Evolutionary conservation across 441 rosid species (phyloP).

Genomic region (Capsella rubella): DNA sequence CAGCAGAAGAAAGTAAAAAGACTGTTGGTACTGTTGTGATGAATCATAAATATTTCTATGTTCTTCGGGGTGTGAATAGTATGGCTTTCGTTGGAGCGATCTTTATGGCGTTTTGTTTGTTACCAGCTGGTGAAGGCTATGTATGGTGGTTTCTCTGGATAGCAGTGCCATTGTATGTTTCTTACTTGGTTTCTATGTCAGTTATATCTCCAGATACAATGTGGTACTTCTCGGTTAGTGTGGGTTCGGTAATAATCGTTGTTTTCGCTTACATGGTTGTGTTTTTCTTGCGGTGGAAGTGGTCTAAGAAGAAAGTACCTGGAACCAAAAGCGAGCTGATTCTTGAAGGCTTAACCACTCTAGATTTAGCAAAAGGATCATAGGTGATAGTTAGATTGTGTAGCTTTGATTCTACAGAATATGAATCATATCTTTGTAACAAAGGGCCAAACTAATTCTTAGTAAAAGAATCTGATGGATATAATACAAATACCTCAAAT

Average conservation of each 20-base stretch:
- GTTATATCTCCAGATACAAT: constrained; percentile 19
- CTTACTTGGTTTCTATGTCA: constrained; percentile 30
- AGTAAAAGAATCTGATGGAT: constrained; percentile 23
- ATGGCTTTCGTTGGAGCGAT: constrained; percentile 22
- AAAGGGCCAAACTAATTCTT: not conserved
- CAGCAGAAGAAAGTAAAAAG: not conserved
- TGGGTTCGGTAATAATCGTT: not conserved
- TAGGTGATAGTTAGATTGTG: not conserved
- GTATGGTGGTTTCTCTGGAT: constrained; percentile 10
- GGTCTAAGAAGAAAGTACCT: constrained; percentile 31
- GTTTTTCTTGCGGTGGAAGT: constrained; percentile 16
- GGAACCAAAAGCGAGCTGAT: constrained; percentile 31
- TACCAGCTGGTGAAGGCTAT: constrained; percentile 32
- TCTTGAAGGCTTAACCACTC: constrained; percentile 26
- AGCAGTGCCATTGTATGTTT: constrained; percentile 9
- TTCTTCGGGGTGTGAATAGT: constrained; percentile 15
- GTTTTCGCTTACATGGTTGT: not conserved
- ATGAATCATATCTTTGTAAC: not conserved
- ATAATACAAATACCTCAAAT: constrained; percentile 32
- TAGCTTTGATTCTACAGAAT: not conserved
- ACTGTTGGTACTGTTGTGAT: constrained; percentile 37
- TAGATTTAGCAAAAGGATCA: constrained; percentile 18
- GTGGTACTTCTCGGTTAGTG: not conserved
- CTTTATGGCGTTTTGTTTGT: not conserved
- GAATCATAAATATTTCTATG: constrained; percentile 4